Percentiles rank a stretch among this genome's conserved stretches.
These are phyloP conservation scores for Kazachstania viticola DNA, from an alignment of 805 yeast species.

Conservation along the genomic window DNA sequence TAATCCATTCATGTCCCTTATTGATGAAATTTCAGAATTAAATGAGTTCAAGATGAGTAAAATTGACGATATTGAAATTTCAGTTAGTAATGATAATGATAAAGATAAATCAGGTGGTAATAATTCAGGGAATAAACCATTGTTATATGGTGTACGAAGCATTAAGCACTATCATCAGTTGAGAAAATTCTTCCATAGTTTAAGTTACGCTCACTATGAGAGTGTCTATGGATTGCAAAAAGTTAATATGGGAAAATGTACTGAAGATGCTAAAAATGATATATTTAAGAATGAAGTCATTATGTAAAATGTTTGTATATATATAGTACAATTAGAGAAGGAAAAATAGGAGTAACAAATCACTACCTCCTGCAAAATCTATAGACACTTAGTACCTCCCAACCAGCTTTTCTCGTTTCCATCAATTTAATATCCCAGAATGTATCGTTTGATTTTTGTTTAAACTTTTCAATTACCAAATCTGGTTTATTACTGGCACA, in stretches of 20 bases:
- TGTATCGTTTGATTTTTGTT: conserved; percentile 8
- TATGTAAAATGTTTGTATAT: not conserved
- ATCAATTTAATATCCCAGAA: conserved; percentile 49
- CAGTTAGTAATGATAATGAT: conserved; percentile 6
- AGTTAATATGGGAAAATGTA: conserved; percentile 36
- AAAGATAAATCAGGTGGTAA: too few species aligned
- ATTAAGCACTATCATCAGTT: conserved; percentile 18
- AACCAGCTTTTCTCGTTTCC: conserved; percentile 74
- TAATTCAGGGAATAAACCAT: conserved; percentile 20
- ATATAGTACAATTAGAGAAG: not conserved
- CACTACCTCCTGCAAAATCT: conserved; percentile 32
- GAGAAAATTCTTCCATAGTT: conserved; percentile 17
- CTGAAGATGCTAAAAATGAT: conserved; percentile 48
- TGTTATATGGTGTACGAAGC: conserved; percentile 17
- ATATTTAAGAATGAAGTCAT: conserved; percentile 26
- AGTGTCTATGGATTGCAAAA: conserved; percentile 43
- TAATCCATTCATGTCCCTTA: conserved; percentile 25
- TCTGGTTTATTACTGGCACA: conserved; percentile 86
- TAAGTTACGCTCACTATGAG: conserved; percentile 24
- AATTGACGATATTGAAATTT: conserved; percentile 11
- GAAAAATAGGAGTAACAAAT: not conserved
- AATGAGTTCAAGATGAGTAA: conserved; percentile 30
- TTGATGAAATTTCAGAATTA: conserved; percentile 35
- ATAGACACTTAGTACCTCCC: conserved; percentile 83
- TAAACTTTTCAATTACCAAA: conserved; percentile 39